Conservation (phyloP, 225 moss, liverwort and hornwort genomes). For the Polytrichum formosum region DNA sequence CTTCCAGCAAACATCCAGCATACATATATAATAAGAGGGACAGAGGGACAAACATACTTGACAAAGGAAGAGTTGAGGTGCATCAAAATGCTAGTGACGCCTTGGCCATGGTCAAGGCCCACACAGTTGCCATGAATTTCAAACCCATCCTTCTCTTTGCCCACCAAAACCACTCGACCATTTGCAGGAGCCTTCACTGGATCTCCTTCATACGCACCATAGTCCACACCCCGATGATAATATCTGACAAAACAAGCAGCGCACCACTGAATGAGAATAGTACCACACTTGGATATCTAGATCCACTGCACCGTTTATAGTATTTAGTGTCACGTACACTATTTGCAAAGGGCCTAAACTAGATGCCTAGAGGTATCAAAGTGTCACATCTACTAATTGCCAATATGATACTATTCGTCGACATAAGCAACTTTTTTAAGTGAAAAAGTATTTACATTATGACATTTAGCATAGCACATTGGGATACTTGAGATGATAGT, state of each 20-base stretch:
- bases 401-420: too few relatives aligned
- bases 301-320: too few relatives aligned
- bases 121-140: conserved; percentile 75
- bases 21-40: background rate
- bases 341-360: too few relatives aligned
- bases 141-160: conserved; percentile 69
- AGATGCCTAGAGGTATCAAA: too few relatives aligned
- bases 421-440: too few relatives aligned
- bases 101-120: conserved; percentile 72
- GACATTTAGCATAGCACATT: too few relatives aligned
- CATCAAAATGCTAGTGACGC: conserved; percentile 75
- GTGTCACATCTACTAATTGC: too few relatives aligned
- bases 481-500: too few relatives aligned
- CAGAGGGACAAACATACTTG: conserved; percentile 25
- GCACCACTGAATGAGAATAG: background rate
- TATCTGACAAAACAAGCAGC: conserved; percentile 29
- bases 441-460: too few relatives aligned
- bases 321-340: too few relatives aligned
- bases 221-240: conserved; percentile 72
- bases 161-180: conserved; percentile 59
- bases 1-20: background rate
- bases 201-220: conserved; percentile 63
- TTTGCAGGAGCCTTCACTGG: conserved; percentile 65
- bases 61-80: conserved; percentile 61
- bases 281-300: too few relatives aligned